Evolutionary conservation across 2,329 filamentous ascomycete species (phyloP), one percentile per base, ranked within the genome.

Genomic region (Hypocreales sp.): DNA sequence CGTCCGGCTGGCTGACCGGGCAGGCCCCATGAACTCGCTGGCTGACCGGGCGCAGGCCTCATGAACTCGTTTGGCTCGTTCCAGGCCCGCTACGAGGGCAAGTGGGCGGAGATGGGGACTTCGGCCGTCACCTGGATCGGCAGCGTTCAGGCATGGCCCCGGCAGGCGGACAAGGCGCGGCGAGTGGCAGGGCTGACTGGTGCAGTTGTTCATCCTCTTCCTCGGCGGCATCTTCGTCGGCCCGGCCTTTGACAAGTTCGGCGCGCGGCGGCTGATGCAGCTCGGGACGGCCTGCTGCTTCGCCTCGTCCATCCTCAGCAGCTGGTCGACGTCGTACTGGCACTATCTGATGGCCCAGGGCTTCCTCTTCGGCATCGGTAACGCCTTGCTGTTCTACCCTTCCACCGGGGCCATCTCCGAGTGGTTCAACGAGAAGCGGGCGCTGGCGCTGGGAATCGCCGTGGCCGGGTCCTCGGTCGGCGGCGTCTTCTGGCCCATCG

Each of bases 51-150:
- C 18, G 8, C 11, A 47, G 44, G 43, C 7, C 29, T 47, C 10
- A n/a, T 47, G 13, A 48, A 53, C 34, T 44, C 60, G n/a, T 71
- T 67, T 33, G 66, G 67, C 4, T 57, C 63, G 4, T 72, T 66
- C 30, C 64, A 72, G 33, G 56, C 57, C 4, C 61, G 62, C 42
- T 72, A 71, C 34, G 35, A 37, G 24, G 18, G 18, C 5, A 51
- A 44, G 27, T 39, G 52, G 38, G 34, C 47, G 24, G 30, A 58
- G 37, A 26, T 23, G 16, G 34, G 40, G 5, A 46, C 53, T 13
- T 41, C 21, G 37, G 48, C 22, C 22, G 38, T 60, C 11, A 48
- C 55, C 13, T 61, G 56, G 56, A 57, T 62, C 23, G 57, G 59
- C 9, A 40, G 43, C 25, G 17, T 39, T 14, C 46, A 47, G 31